Evolutionary conservation across 2,329 filamentous ascomycete species (phyloP), one percentile per base, ranked within the genome.

Genomic region (Cercospora beticola): DNA sequence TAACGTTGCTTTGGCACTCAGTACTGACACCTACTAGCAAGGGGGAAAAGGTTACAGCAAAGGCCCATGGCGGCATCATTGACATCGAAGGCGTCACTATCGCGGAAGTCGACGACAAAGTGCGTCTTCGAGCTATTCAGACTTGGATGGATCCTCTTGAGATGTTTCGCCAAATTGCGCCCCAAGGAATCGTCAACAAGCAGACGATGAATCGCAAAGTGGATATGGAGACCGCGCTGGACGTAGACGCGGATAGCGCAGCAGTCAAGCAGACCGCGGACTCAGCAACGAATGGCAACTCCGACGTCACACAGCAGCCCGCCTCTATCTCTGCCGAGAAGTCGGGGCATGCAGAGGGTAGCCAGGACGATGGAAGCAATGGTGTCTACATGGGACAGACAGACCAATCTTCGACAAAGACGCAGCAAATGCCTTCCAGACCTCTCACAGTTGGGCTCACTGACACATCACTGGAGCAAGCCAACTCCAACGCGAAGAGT

Each of bases 81-180:
- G 87, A 90, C 70, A 88, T 91, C 67, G 82, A 88, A 76, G 89
- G 89, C 4, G 80, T 90, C 36, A 87, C 86, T 0, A 82, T 90
- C 14, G 89, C 88, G 10, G 83, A 83, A 21, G 85, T 91, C 5
- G 87, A 90, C 73, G 86, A 87, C 14, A 84, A 85, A 68, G 78
- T 90, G 52, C 85, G 87, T 68, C 78, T 91, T 2, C 82, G 86
- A 71, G 81, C 80, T 18, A 81, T 90, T 3, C 86, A 90, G 69
- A 88, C 87, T 0, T 90, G 87, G 84, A 90, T 89, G 72, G 88
- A 90, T 73, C 87, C 89, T 0, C 79, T 89, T 75, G 84, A 88
- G 49, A 89, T 90, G 87, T 90, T 90, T 75, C 81, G 87, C 5
- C 88, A 90, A 79, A 90, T 90, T 61, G 83, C 84, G 1, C 83